Percentiles rank a stretch among this genome's conserved stretches.
Evolutionary conservation across 805 yeast genomes (phyloP).

Genomic region (Hanseniaspora meyeri): DNA sequence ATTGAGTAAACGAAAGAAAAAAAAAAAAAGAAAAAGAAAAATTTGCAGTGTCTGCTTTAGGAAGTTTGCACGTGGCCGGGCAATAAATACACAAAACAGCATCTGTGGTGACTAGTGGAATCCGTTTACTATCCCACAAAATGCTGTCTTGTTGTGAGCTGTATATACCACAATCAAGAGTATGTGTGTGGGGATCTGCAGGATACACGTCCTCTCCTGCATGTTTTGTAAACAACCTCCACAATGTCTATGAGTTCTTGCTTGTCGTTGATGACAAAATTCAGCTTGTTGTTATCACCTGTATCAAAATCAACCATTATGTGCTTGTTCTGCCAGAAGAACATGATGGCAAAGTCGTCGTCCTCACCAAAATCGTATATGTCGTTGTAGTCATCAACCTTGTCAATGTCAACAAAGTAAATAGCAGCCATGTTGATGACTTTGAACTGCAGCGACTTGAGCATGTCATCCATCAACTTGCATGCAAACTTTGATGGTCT

Average conservation of each 20-base stretch:
- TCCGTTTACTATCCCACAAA: neutral
- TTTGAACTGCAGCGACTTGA: slow-evolving; percentile 68
- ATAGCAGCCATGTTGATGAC: slow-evolving; percentile 79
- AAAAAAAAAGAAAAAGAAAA: neutral
- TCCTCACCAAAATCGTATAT: slow-evolving; percentile 25
- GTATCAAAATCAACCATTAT: slow-evolving; percentile 99
- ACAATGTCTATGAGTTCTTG: slow-evolving; percentile 86
- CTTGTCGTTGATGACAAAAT: slow-evolving; percentile 61
- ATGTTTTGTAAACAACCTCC: slow-evolving; percentile 83
- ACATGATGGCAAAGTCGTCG: slow-evolving; percentile 80
- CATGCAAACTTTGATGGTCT: slow-evolving; percentile 63
- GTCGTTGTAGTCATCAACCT: slow-evolving; percentile 78
- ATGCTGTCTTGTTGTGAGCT: neutral
- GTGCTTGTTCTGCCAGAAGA: slow-evolving; percentile 82
- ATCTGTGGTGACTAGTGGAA: too few relatives aligned
- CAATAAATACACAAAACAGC: too few relatives aligned
- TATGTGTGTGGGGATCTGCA: slow-evolving; percentile 74
- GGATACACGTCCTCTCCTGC: slow-evolving; percentile 81
- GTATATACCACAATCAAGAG: slow-evolving; percentile 2
- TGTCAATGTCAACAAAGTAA: slow-evolving; percentile 76
- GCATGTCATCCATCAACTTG: slow-evolving; percentile 79
- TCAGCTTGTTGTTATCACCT: slow-evolving; percentile 90
- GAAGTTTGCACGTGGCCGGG: neutral
- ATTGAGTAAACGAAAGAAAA: too few relatives aligned
- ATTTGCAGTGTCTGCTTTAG: neutral